Conservation (phyloP, 305 asterid genomes). For the Fraxinus baroniana region DNA sequence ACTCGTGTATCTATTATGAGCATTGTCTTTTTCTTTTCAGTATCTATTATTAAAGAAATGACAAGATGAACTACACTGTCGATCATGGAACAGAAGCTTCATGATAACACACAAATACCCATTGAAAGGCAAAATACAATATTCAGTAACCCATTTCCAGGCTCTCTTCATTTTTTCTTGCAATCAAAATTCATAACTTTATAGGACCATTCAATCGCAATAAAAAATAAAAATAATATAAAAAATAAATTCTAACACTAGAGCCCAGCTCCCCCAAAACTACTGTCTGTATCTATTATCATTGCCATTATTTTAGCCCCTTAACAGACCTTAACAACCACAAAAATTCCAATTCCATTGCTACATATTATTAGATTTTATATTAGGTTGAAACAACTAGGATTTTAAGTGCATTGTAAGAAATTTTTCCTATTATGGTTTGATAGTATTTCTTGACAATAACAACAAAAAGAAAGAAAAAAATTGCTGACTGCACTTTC, state of each 20-base stretch:
- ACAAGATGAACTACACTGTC: neutral
- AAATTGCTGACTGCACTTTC: neutral
- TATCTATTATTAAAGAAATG: neutral
- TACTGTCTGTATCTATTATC: neutral
- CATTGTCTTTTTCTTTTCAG: neutral
- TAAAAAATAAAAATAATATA: neutral
- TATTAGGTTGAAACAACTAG: neutral
- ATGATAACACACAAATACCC: neutral
- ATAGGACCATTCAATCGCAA: neutral
- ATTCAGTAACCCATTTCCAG: neutral
- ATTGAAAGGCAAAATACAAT: neutral
- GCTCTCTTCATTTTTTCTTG: neutral
- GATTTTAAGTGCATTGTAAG: neutral
- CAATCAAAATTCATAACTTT: neutral
- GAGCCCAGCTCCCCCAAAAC: neutral
- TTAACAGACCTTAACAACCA: neutral
- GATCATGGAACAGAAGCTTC: neutral
- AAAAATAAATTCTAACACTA: neutral
- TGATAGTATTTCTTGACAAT: neutral
- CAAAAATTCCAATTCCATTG: neutral
- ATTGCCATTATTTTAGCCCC: neutral
- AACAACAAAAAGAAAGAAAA: neutral
- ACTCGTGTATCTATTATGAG: too few relatives aligned
- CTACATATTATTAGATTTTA: neutral
- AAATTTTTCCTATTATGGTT: neutral